Evolutionary conservation across 2,329 filamentous ascomycete genomes (phyloP).

Genomic region (Botrytis galanthina): DNA sequence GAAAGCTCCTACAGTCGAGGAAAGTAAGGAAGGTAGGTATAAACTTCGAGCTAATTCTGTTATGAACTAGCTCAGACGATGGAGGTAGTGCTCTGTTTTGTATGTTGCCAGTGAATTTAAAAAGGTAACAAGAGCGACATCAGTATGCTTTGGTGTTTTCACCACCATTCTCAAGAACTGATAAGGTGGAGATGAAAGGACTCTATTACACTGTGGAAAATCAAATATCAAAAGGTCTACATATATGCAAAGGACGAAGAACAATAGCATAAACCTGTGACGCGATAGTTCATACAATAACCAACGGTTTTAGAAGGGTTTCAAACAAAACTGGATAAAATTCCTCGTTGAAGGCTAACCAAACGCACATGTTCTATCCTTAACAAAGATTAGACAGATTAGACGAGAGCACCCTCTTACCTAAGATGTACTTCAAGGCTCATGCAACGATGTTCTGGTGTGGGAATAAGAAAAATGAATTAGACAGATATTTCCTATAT

Average conservation of each 20-base stretch:
- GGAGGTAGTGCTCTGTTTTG: rapidly evolving
- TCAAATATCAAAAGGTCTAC: rapidly evolving
- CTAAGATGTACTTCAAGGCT: neutral
- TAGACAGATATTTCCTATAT: too few relatives aligned
- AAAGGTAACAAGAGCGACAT: neutral
- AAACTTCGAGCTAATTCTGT: rapidly evolving
- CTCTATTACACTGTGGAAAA: too few relatives aligned
- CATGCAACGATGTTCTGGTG: too few relatives aligned
- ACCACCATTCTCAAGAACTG: rapidly evolving
- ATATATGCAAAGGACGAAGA: neutral
- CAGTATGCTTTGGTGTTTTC: neutral
- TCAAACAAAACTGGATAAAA: too few relatives aligned
- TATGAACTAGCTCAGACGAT: rapidly evolving
- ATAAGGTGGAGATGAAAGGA: too few relatives aligned
- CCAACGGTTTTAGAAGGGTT: too few relatives aligned
- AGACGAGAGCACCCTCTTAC: neutral
- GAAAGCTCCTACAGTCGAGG: rapidly evolving
- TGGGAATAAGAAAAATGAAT: neutral
- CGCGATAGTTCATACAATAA: rapidly evolving
- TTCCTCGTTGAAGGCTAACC: neutral
- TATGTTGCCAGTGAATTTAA: neutral
- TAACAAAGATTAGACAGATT: neutral
- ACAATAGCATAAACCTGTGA: neutral
- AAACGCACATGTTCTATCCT: neutral
- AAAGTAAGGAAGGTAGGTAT: too few relatives aligned